These are phyloP conservation scores for Ceratobasidium theobromae DNA, from an alignment of 1,284 basidiomycete species.

Conservation along the genomic window DNA sequence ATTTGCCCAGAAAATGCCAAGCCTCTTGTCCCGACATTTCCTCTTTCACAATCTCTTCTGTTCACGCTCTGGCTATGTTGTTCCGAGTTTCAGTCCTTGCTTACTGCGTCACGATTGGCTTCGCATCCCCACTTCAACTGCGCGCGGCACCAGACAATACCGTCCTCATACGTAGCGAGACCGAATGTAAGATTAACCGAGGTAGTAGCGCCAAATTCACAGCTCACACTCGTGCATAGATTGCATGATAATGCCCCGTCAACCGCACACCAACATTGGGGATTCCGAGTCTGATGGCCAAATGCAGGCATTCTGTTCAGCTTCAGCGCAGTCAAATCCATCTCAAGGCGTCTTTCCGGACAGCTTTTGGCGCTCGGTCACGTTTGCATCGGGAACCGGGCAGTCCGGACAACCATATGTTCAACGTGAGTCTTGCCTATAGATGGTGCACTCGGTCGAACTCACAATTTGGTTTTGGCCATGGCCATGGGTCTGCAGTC, in stretches of 20 bases:
- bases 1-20: neutral
- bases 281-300: constrained; percentile 30
- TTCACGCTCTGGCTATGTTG: neutral
- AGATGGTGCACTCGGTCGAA: too few species aligned
- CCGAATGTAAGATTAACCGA: neutral
- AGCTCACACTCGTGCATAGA: too few species aligned
- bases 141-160: neutral
- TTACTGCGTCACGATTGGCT: neutral
- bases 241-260: constrained; percentile 29
- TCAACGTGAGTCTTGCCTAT: constrained; percentile 11
- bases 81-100: neutral
- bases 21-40: neutral
- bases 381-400: constrained; percentile 30
- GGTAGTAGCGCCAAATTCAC: too few species aligned
- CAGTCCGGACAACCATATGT: constrained; percentile 27
- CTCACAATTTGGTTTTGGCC: too few species aligned
- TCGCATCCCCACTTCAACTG: neutral
- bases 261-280: constrained; percentile 29
- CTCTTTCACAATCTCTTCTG: neutral
- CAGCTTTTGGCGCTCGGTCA: constrained; percentile 35
- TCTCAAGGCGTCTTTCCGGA: constrained; percentile 27
- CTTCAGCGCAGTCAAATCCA: constrained; percentile 1
- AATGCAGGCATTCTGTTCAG: constrained; percentile 34
- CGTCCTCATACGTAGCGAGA: neutral
- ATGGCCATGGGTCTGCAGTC: neutral